Conservation (phyloP, 192 early-diverging fungal species). For the Phlyctochytrium planicorne region DNA sequence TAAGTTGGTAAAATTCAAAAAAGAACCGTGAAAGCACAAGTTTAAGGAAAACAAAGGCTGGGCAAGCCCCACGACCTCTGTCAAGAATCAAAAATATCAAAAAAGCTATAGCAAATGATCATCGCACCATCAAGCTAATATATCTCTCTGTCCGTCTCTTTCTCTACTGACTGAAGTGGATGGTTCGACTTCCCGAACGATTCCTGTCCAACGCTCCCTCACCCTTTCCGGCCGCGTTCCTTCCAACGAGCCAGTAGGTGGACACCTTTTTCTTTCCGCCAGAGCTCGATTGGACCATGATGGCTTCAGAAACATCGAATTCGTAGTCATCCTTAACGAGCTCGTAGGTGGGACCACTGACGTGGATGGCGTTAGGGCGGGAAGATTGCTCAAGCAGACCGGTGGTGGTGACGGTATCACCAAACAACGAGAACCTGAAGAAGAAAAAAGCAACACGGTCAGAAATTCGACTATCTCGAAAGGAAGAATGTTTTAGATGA, state of each 20-base stretch:
- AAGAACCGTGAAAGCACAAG: too few species aligned
- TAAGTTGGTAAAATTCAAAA: too few species aligned
- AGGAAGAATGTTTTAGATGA: neutral
- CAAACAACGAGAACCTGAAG: constrained; percentile 37
- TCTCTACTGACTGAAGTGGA: neutral
- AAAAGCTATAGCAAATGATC: too few species aligned
- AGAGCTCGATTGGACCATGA: constrained; percentile 7
- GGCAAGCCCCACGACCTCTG: too few species aligned
- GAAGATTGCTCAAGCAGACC: constrained; percentile 46
- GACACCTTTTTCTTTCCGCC: constrained; percentile 29
- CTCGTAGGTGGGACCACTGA: constrained; percentile 36
- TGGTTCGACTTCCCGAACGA: neutral
- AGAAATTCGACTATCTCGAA: constrained; percentile 3
- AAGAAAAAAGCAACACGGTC: neutral
- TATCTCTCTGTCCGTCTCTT: too few species aligned
- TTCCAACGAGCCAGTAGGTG: constrained; percentile 40
- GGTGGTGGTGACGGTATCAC: constrained; percentile 44
- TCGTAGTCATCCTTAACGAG: constrained; percentile 33
- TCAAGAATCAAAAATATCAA: too few species aligned
- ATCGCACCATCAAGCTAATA: too few species aligned
- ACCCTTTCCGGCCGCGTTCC: constrained; percentile 15
- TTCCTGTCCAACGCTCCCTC: neutral
- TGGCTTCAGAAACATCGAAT: constrained; percentile 21
- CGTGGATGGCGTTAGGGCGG: constrained; percentile 40
- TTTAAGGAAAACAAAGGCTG: too few species aligned